Evolutionary conservation across 2,329 filamentous ascomycete genomes (phyloP).

Genomic region (Truncatella angustata): DNA sequence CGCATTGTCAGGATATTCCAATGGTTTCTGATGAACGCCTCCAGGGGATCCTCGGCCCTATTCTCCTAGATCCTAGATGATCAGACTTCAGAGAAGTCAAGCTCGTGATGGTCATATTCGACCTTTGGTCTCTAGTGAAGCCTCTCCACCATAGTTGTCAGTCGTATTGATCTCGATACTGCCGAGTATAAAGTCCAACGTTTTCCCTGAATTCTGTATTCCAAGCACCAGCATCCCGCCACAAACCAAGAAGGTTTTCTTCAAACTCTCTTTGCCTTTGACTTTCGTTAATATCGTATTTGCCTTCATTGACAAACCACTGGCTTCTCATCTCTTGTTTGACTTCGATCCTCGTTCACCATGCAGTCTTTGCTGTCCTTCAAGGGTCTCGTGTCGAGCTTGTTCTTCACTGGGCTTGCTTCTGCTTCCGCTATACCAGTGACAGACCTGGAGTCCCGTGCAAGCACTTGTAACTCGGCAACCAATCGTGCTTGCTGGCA

Average conservation of each 20-base stretch:
- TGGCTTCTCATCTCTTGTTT: background rate
- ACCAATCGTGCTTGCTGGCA: slow-evolving; percentile 24
- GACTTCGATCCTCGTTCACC: background rate
- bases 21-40: background rate
- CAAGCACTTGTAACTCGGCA: slow-evolving; percentile 9
- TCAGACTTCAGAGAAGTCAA: background rate
- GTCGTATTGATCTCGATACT: background rate
- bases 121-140: slow-evolving; percentile 1
- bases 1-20: background rate
- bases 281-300: background rate
- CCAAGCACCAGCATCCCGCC: background rate
- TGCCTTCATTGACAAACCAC: background rate
- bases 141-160: background rate
- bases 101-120: background rate
- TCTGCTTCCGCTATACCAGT: slow-evolving; percentile 1
- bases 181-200: background rate
- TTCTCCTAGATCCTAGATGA: background rate
- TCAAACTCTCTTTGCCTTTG: background rate
- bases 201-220: background rate
- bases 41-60: background rate
- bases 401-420: slow-evolving; percentile 8
- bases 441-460: background rate
- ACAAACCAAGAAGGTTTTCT: background rate
- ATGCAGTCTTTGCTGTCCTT: slow-evolving; percentile 10
- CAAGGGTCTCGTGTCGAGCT: slow-evolving; percentile 4